Conservation (phyloP, 2,329 filamentous ascomycete species). For the Aspergillus tubingensis region DNA sequence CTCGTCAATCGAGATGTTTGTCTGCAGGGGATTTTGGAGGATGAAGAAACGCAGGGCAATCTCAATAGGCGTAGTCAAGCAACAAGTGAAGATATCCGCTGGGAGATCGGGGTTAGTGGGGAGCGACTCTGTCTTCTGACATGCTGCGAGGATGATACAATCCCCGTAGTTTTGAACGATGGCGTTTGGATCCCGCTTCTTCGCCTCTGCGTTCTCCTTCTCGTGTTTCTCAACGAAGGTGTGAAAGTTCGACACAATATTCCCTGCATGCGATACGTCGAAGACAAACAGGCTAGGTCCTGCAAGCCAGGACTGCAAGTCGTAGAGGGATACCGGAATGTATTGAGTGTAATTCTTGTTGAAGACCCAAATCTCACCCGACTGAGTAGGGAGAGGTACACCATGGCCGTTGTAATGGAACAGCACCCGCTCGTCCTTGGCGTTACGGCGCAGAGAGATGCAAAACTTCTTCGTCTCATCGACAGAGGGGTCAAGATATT, state of each 20-base stretch:
- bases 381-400: conserved; percentile 90
- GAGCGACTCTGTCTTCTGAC: conserved; percentile 84
- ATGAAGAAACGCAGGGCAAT: conserved; percentile 98
- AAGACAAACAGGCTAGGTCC: conserved; percentile 96
- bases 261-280: conserved; percentile 94
- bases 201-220: conserved; percentile 76
- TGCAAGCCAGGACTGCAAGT: conserved; percentile 92
- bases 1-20: conserved; percentile 72
- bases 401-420: conserved; percentile 99
- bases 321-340: conserved; percentile 93
- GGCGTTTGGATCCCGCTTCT: conserved; percentile 72
- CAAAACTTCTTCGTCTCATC: conserved; percentile 98
- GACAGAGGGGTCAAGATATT: conserved; percentile 92
- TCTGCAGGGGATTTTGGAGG: conserved; percentile 77
- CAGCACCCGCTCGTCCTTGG: conserved; percentile 93
- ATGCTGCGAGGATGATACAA: conserved; percentile 90
- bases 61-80: conserved; percentile 93
- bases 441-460: conserved; percentile 82
- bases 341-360: conserved; percentile 99
- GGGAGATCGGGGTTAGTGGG: conserved; percentile 92
- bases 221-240: conserved; percentile 94
- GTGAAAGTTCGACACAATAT: conserved; percentile 93
- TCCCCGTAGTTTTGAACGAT: conserved; percentile 69
- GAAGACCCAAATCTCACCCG: conserved; percentile 98
- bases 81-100: conserved; percentile 93